Percentiles rank a stretch among this genome's conserved stretches.
These are phyloP conservation scores for Cymbopogon flexuosus DNA, from an alignment of 202 grass and related monocot genomes.

Conservation along the genomic window DNA sequence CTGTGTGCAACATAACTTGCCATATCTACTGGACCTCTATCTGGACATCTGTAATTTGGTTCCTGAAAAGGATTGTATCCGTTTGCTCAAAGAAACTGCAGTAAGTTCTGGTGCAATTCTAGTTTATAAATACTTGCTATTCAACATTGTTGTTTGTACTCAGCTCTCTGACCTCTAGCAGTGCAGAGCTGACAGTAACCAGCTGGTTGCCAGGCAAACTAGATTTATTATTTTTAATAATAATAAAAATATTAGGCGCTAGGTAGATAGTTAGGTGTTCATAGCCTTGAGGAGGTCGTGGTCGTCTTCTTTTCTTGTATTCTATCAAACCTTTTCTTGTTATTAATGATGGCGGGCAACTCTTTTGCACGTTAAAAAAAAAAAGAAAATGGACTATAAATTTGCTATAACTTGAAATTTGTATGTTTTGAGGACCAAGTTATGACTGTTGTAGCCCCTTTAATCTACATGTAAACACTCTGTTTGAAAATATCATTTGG, in stretches of 20 bases:
- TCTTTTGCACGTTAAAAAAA: not conserved
- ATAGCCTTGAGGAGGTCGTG: not conserved
- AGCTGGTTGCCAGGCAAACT: slow-evolving; percentile 13
- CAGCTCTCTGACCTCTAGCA: not conserved
- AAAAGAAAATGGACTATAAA: not conserved
- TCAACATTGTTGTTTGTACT: slow-evolving; percentile 4
- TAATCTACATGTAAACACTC: slow-evolving; percentile 5
- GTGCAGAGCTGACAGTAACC: not conserved
- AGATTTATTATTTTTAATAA: not conserved
- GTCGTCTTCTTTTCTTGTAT: not conserved
- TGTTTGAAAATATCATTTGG: slow-evolving; percentile 7
- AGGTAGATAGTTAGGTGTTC: not conserved
- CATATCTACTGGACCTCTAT: slow-evolving; percentile 79
- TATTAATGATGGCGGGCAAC: not conserved
- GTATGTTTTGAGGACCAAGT: not conserved
- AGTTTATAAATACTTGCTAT: slow-evolving; percentile 20
- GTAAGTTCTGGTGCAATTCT: slow-evolving; percentile 58
- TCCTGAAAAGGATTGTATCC: slow-evolving; percentile 49
- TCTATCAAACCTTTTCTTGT: not conserved
- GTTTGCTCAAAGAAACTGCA: slow-evolving; percentile 45
- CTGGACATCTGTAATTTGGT: slow-evolving; percentile 72
- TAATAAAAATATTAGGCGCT: not conserved
- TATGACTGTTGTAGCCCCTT: not conserved
- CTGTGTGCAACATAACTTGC: slow-evolving; percentile 73
- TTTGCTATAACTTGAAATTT: slow-evolving; percentile 16